Base-by-base conservation (phyloP, 768 basidiomycete species). In the Hygrophoropsis aurantiaca region DNA sequence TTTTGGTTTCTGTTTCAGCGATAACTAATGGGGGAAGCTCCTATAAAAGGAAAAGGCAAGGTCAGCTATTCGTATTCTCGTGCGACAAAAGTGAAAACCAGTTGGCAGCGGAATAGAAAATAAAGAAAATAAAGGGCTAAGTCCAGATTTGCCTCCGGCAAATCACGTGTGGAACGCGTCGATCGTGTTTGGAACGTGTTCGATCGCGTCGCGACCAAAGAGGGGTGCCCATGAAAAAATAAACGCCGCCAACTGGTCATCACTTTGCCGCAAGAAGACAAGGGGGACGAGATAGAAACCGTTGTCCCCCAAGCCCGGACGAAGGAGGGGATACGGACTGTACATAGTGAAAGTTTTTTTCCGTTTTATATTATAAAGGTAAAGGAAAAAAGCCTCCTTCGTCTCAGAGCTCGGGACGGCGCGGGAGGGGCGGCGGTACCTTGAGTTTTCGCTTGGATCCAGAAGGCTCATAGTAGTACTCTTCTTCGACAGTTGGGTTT, bases 381-480 rank as follows among this genome's bases (percentile, higher is more conserved):
- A 55, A 59, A 68, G 56, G 66, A 69, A 73, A 68, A 70, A 64
- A 67, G 66, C 81, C 89, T 81, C 87, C 89, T 86, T 90, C 89
- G 88, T 89, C 89, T 90, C 85, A 90, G 79, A 90, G 84, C 85
- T 89, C 87, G 73, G 87, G 85, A 79, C 85, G 88, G 80, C 87
- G 87, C 75, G 81, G 81, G 74, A 74, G 73, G 74, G 85, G 81
- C 74, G 85, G 81, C 70, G 87, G 80, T 91, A 91, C 89, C 89
- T 91, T 91, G 82, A 81, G 73, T 84, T 84, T 90, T 71, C 86
- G 83, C 72, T 84, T 85, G 49, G 77, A 54, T 58, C 67, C 72
- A 54, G 77, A 70, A 25, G 82, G 82, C 66, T 89, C 88, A 77
- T 90, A 91, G 40, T 82, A 69, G 64, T 85, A 81, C 62, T 91